These are phyloP conservation scores for Aquanectria penicillioides DNA, from an alignment of 2,329 filamentous ascomycete species.

Conservation along the genomic window DNA sequence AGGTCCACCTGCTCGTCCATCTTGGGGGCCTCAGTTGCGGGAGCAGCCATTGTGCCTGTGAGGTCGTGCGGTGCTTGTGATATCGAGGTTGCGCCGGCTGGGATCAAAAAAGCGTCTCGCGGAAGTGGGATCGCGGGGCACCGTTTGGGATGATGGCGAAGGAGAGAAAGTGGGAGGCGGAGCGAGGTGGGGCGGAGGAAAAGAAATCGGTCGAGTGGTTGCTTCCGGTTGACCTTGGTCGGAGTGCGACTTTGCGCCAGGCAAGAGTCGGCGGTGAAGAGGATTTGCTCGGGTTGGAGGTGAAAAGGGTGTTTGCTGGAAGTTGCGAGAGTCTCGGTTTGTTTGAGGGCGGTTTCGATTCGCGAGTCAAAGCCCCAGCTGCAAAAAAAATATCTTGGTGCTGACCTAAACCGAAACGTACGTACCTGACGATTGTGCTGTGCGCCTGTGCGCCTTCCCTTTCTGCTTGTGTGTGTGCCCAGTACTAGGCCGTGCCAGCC, in stretches of 20 bases:
- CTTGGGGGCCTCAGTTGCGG: slow-evolving; percentile 46
- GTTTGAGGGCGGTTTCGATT: slow-evolving; percentile 28
- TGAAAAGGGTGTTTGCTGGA: slow-evolving; percentile 27
- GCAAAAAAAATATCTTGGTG: slow-evolving; percentile 40
- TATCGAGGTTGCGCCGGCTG: slow-evolving; percentile 20
- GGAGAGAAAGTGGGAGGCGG: slow-evolving; percentile 35
- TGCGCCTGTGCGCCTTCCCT: slow-evolving; percentile 3
- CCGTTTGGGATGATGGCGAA: slow-evolving; percentile 32
- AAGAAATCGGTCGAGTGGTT: slow-evolving; percentile 42
- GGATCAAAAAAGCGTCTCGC: slow-evolving; percentile 23
- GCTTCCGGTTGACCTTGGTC: slow-evolving; percentile 32
- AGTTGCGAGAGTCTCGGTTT: slow-evolving; percentile 32
- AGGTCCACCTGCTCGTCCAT: slow-evolving; percentile 70
- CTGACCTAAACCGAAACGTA: slow-evolving; percentile 33
- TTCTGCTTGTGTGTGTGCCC: neutral
- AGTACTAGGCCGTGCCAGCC: neutral
- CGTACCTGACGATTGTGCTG: slow-evolving; percentile 9
- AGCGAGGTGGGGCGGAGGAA: slow-evolving; percentile 30
- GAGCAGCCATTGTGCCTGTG: slow-evolving; percentile 48
- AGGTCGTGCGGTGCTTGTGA: slow-evolving; percentile 26
- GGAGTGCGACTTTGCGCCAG: slow-evolving; percentile 51
- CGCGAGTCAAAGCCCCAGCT: slow-evolving; percentile 34
- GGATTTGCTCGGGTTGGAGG: slow-evolving; percentile 25
- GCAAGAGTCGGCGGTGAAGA: slow-evolving; percentile 44
- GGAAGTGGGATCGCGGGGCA: slow-evolving; percentile 43